Base-by-base conservation (phyloP, 2,329 filamentous ascomycete genomes). In the Pezicula radicicola region DNA sequence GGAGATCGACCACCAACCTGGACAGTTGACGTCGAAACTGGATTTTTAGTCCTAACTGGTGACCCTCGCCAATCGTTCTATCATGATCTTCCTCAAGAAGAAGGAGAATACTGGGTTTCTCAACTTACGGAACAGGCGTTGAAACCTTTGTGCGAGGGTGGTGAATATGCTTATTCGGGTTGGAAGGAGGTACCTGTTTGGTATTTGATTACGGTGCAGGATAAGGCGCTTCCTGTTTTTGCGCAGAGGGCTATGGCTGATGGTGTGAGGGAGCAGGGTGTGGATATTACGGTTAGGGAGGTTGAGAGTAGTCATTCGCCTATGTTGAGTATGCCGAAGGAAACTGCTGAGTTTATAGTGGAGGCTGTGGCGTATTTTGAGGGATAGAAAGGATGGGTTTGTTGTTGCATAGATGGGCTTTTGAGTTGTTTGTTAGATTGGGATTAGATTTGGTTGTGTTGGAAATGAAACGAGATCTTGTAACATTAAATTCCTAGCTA, bases 261-360 rank as follows among this genome's bases (percentile, higher is more conserved):
- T 1, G 66, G 64, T 58, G 71, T 70, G 35, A 70, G 63, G 60
- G 63, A 62, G 47, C 62, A 68, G 61, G 68, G 70, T 0, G 64
- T 48, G 5, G 51, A 53, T 52, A 56, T 73, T 1, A 64, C 64
- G 49, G 61, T 69, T 51, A 52, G 68, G 16, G 72, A 75, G 60
- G 43, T 74, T 49, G 55, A 59, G 36, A 71, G 64, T 41, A 70
- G 72, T 45, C 73, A 75, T 67, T 72, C 68, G 15, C 71, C 71
- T 5, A 73, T 75, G 63, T 61, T 76, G 59, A 75, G 72, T 59
- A 64, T 61, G 50, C 69, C 71, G 2, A 55, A 63, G 45, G 68
- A 68, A 55, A 69, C 67, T 6, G 66, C 61, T 9, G 55, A 57
- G 18, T 66, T 74, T 53, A 59, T 75, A 9, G 4, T 64, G 13